Evolutionary conservation across 345 rosid genomes (phyloP).

Genomic region (Salix udensis): DNA sequence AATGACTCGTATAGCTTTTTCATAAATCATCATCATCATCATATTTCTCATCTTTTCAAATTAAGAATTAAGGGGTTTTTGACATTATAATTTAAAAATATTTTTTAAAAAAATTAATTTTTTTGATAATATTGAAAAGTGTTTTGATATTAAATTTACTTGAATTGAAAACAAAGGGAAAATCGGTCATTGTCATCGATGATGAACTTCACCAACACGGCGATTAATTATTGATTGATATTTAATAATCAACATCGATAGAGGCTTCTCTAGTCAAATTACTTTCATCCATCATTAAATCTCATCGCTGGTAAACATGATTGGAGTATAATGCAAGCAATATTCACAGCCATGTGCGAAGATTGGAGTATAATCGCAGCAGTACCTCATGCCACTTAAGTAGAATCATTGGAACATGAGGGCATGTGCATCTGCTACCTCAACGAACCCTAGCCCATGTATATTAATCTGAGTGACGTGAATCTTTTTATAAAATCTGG

Average conservation of each 20-base stretch:
- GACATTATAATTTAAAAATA: too few relatives aligned
- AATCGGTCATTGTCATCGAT: neutral
- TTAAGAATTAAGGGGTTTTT: too few relatives aligned
- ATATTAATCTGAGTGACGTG: too few relatives aligned
- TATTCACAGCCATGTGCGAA: conserved; percentile 18
- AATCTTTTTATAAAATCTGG: too few relatives aligned
- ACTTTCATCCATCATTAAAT: neutral
- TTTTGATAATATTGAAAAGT: too few relatives aligned
- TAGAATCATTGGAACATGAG: conserved; percentile 27
- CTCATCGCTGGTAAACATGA: neutral
- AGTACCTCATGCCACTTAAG: neutral
- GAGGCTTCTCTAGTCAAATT: conserved; percentile 19
- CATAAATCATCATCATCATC: neutral
- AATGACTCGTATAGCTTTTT: conserved; percentile 8
- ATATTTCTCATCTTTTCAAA: too few relatives aligned
- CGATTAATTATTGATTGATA: neutral
- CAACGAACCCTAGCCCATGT: conserved; percentile 1
- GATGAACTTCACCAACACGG: neutral
- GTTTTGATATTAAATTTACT: too few relatives aligned
- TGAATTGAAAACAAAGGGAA: too few relatives aligned
- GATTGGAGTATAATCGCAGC: too few relatives aligned
- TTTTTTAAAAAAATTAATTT: too few relatives aligned
- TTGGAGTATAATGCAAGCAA: conserved; percentile 25
- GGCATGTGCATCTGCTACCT: conserved; percentile 27
- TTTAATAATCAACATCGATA: neutral